Base-by-base conservation (phyloP, 2,329 filamentous ascomycete genomes). In the Biscogniauxia marginata region DNA sequence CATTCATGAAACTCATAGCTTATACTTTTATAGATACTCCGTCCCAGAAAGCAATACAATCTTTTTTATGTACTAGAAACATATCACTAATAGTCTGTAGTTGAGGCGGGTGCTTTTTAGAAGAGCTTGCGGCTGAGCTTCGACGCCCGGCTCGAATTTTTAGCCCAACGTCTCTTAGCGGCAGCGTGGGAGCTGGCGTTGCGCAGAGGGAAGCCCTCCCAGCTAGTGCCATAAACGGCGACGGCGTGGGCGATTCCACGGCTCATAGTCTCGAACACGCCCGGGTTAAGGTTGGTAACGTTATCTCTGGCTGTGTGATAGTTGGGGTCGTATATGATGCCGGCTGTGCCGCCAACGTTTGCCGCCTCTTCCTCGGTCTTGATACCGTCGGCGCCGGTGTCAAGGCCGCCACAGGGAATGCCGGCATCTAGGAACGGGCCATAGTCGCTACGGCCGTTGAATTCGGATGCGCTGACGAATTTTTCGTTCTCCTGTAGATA, bases 361-460 rank as follows among this genome's bases (percentile, higher is more conserved):
- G 68, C 70, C 0, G 73, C 77, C 63, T 85, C 77, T 45, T 79
- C 77, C 7, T 74, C 74, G 0, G 82, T 85, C 77, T 85, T 86
- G 69, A 82, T 64, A 16, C 74, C 79, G 63, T 86, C 83, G 3
- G 84, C 83, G 24, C 84, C 84, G 9, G 82, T 84, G 62, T 83
- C 83, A 54, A 86, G 73, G 19, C 84, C 84, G 24, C 83, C 84
- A 7, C 76, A 74, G 2, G 84, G 80, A 48, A 86, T 81, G 18
- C 79, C 78, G 24, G 72, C 73, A 22, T 79, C 75, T 22, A 85
- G 75, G 74, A 86, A 86, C 0, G 80, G 79, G 11, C 77, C 80
- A 64, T 86, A 86, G 67, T 86, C 84, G 43, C 78, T 82, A 52
- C 83, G 80, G 16, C 83, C 83, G 63, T 84, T 82, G 66, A 90